Conservation (phyloP, 140 eudicot species). For the Bidens hawaiensis region DNA sequence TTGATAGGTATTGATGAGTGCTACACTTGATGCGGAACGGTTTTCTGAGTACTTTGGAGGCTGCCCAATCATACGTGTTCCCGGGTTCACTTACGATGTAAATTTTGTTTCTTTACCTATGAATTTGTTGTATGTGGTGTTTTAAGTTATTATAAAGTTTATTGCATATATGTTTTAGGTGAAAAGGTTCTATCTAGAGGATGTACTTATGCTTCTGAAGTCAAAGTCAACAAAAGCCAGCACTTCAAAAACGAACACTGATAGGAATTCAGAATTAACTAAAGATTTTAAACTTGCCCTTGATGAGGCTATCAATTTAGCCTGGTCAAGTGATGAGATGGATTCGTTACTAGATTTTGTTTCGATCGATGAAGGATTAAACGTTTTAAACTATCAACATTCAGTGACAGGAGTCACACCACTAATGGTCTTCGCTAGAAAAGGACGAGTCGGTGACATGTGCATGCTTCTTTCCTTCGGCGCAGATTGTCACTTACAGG, state of each 20-base stretch:
- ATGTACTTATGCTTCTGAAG: slow-evolving; percentile 63
- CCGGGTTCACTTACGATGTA: slow-evolving; percentile 97
- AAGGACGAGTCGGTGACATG: slow-evolving; percentile 75
- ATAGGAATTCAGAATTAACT: slow-evolving; percentile 33
- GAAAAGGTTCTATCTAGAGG: slow-evolving; percentile 65
- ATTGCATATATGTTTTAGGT: slow-evolving; percentile 49
- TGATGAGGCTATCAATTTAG: slow-evolving; percentile 79
- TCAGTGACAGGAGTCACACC: slow-evolving; percentile 76
- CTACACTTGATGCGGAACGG: slow-evolving; percentile 96
- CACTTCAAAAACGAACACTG: slow-evolving; percentile 23
- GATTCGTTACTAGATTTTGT: slow-evolving; percentile 62
- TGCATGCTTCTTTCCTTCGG: slow-evolving; percentile 92
- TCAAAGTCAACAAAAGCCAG: slow-evolving; percentile 40
- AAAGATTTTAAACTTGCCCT: slow-evolving; percentile 53
- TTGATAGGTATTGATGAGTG: slow-evolving; percentile 91
- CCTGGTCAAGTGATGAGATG: slow-evolving; percentile 68
- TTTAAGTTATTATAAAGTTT: background rate
- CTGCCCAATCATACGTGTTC: slow-evolving; percentile 90
- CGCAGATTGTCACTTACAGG: slow-evolving; percentile 59
- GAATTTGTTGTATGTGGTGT: background rate
- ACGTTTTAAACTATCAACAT: slow-evolving; percentile 62
- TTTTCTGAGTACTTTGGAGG: slow-evolving; percentile 92
- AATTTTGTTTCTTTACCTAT: background rate
- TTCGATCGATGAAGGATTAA: slow-evolving; percentile 47
- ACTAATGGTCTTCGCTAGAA: slow-evolving; percentile 82